Evolutionary conservation across 768 basidiomycete genomes (phyloP), one percentile per base, ranked within the genome.

Genomic region (Agrocybe pediades): DNA sequence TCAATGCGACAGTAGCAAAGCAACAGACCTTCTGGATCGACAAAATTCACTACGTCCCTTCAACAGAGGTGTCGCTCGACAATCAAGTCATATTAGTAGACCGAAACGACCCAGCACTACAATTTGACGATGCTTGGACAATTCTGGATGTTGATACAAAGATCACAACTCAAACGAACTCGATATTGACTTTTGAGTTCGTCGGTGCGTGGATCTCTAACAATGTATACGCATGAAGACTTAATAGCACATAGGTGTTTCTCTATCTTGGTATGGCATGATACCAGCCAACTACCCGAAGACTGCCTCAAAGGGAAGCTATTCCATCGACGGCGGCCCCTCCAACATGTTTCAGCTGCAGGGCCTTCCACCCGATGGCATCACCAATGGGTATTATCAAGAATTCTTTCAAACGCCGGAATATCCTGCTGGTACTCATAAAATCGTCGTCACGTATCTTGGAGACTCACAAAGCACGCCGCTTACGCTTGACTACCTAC

Each of bases 1-100:
- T 70, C n/a, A 64, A 67, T 15, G 65, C 63, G 17, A 61, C 63
- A 13, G 61, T 61, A 3, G 20, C 42, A 15, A 15, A 50, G 27
- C 53, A 61, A 13, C 60, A 65, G 41, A 60, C 67, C 0, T 69
- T 70, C 54, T 72, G 68, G 62, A 49, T 70, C 20, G 71, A 70
- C 52, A 45, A 54, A 2, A 53, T 70, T 21, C 44, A 60, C 13
- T 72, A 69, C 36, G 52, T 62, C 5, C 69, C 68, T 9, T 60
- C 64, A 9, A 9, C 59, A 9, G 44, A 36, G 23, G 53, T 56
- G 3, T 30, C 53, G 11, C 30, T 55, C 13, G 51, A 57, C 23
- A 44, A 49, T 2, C 36, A 46, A 27, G 46, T 55, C 3, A 49
- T 64, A n/a, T 17, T 56, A 3, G 44, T 64, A 24, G 47, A 58